Conservation (phyloP, 225 moss, liverwort and hornwort species). For the Pseudoscleropodium purum region DNA sequence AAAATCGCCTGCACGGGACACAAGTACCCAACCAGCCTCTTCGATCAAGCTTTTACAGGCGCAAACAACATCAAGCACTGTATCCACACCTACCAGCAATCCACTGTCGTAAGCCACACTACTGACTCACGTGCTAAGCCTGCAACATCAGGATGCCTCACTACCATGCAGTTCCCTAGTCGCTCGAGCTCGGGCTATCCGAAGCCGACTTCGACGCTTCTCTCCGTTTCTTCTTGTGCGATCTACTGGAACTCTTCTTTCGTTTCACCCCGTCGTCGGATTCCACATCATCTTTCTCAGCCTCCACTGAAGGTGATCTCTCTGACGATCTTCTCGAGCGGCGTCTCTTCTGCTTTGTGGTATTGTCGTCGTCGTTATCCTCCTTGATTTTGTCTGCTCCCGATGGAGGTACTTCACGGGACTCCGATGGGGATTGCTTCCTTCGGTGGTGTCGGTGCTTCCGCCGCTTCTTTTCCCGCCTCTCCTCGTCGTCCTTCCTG, state of each 20-base stretch:
- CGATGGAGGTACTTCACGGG: constrained; percentile 19
- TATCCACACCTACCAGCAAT: constrained; percentile 9
- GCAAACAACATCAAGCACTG: constrained; percentile 21
- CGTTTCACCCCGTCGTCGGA: constrained; percentile 27
- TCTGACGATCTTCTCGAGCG: constrained; percentile 35
- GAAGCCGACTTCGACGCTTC: constrained; percentile 62
- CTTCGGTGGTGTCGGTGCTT: constrained; percentile 40
- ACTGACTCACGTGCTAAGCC: neutral
- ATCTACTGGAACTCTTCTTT: constrained; percentile 52
- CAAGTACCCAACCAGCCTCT: constrained; percentile 27
- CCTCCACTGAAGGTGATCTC: constrained; percentile 25
- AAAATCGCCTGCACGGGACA: constrained; percentile 50
- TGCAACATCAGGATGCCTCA: constrained; percentile 17
- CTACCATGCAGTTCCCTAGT: constrained; percentile 37
- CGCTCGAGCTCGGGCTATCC: constrained; percentile 73
- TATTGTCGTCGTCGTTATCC: neutral
- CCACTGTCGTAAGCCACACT: neutral
- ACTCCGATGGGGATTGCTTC: constrained; percentile 26
- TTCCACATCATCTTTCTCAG: constrained; percentile 25
- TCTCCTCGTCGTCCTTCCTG: constrained; percentile 68
- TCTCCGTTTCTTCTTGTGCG: constrained; percentile 50
- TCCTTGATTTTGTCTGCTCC: constrained; percentile 16
- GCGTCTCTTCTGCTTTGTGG: constrained; percentile 45
- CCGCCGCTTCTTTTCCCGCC: constrained; percentile 65
- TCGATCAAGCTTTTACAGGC: constrained; percentile 27